These are phyloP conservation scores for Ceratobasidium sp. DNA, from an alignment of 1,284 basidiomycete genomes.

Conservation along the genomic window DNA sequence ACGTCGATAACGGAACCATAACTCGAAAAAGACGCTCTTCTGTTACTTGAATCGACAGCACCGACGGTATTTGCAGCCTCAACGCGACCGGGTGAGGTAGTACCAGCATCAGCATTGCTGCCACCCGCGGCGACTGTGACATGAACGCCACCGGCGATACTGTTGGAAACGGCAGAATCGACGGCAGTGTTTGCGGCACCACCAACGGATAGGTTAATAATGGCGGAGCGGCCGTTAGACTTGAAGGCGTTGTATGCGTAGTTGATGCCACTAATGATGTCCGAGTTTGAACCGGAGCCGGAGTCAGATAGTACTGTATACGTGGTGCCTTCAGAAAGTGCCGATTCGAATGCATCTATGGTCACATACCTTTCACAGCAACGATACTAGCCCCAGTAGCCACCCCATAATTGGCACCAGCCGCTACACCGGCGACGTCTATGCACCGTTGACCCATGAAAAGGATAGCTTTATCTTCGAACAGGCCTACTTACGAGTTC, in stretches of 20 bases:
- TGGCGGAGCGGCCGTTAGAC: slow-evolving; percentile 29
- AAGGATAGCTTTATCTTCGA: background rate
- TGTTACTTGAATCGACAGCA: slow-evolving; percentile 83
- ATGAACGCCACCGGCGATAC: slow-evolving; percentile 88
- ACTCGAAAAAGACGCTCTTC: slow-evolving; percentile 91
- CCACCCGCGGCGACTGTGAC: slow-evolving; percentile 94
- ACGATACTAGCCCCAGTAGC: slow-evolving; percentile 93
- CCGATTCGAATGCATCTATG: background rate
- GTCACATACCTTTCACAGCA: slow-evolving; percentile 80
- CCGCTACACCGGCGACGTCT: slow-evolving; percentile 60
- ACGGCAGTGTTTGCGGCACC: slow-evolving; percentile 45
- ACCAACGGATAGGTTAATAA: slow-evolving; percentile 49
- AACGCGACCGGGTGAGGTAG: slow-evolving; percentile 66
- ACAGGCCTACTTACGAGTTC: slow-evolving; percentile 40
- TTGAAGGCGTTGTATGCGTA: slow-evolving; percentile 79
- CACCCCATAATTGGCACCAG: slow-evolving; percentile 83
- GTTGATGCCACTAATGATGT: slow-evolving; percentile 82
- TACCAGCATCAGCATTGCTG: slow-evolving; percentile 67
- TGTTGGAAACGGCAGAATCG: slow-evolving; percentile 45
- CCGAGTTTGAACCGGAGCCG: slow-evolving; percentile 94
- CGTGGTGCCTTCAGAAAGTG: background rate
- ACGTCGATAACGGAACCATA: slow-evolving; percentile 62
- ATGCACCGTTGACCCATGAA: background rate
- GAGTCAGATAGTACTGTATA: slow-evolving; percentile 84
- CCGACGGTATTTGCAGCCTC: slow-evolving; percentile 87